Evolutionary conservation across 164 flowering plant genomes (phyloP).

Genomic region (Echeveria elegans): DNA sequence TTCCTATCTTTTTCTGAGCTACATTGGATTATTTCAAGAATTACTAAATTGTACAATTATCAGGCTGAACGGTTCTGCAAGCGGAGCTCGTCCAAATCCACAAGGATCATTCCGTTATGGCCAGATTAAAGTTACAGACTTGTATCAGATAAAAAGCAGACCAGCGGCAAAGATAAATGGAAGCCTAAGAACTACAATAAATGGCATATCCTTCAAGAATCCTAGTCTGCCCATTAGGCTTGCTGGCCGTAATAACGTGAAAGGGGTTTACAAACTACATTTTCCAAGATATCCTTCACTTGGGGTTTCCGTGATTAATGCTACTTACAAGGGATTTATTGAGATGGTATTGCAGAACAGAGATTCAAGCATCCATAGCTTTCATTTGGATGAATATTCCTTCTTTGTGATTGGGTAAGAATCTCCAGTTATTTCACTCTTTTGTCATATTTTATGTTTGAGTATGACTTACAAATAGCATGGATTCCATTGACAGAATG

Average conservation of each 20-base stretch:
- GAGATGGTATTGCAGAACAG: neutral
- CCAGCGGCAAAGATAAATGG: neutral
- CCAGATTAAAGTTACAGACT: neutral
- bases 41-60: too few species aligned
- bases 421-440: conserved; percentile 1
- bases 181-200: conserved; percentile 29
- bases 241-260: neutral
- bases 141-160: neutral
- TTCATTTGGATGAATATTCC: conserved; percentile 63
- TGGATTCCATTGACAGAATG: conserved; percentile 50
- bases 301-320: neutral
- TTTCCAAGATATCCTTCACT: neutral
- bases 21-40: neutral
- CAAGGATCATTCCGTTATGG: neutral
- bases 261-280: neutral
- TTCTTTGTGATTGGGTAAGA: conserved; percentile 75
- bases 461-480: too few species aligned
- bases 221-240: conserved; percentile 36
- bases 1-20: neutral
- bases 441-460: neutral
- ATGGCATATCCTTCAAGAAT: conserved; percentile 56
- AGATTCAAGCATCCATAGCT: neutral
- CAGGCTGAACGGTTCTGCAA: neutral
- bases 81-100: neutral
- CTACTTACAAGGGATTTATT: neutral